Percentiles rank a stretch among this genome's conserved stretches.
Evolutionary conservation across 148 eudicot genomes (phyloP).

Genomic region (Chenopodium berlandieri): DNA sequence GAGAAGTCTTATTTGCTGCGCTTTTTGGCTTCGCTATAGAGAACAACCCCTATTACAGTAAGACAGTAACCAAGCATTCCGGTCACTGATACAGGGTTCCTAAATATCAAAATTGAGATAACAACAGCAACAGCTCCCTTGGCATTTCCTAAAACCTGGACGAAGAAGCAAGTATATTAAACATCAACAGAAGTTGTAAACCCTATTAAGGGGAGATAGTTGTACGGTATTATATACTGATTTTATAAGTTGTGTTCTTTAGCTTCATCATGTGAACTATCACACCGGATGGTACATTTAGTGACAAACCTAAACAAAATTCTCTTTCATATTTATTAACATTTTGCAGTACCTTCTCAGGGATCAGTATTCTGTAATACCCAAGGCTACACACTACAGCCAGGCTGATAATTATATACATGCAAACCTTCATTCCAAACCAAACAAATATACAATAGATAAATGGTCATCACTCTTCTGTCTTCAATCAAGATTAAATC

Average conservation of each 20-base stretch:
- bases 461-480: background rate
- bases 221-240: background rate
- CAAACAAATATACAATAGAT: background rate
- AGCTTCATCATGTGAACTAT: background rate
- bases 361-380: background rate
- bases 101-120: conserved; percentile 68
- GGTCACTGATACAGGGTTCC: conserved; percentile 70
- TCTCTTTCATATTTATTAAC: background rate
- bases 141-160: conserved; percentile 64
- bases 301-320: background rate
- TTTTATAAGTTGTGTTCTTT: background rate
- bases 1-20: conserved; percentile 37
- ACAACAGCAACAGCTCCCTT: conserved; percentile 84
- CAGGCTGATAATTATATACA: background rate
- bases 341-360: background rate
- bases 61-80: conserved; percentile 75
- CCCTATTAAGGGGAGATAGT: background rate
- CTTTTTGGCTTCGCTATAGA: conserved; percentile 77
- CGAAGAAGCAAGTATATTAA: background rate
- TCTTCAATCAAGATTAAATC: background rate
- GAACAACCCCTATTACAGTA: conserved; percentile 62
- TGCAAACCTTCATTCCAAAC: background rate
- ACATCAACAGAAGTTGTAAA: background rate
- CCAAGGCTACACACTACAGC: background rate
- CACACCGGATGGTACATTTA: background rate